Percentiles rank a stretch among this genome's conserved stretches.
phyloP scores from a whole-genome alignment of 164 flowering plant species.

The Magnolia kwangsiensis region DNA sequence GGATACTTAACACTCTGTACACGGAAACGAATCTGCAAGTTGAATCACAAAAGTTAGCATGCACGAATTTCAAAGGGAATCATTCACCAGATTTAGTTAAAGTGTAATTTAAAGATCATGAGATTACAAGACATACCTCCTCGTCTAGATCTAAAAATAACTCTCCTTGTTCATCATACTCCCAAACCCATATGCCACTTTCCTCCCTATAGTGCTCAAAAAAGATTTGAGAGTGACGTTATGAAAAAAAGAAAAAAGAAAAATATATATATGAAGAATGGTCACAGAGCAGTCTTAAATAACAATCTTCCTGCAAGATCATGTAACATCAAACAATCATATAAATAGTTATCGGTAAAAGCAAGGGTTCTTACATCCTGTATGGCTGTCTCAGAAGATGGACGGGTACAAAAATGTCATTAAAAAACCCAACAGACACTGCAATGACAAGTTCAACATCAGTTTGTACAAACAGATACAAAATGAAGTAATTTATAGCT shows the following conservation, averaged over 20 bases:
- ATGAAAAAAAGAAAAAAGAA: not conserved
- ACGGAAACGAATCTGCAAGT: conserved; percentile 67
- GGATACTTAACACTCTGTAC: conserved; percentile 61
- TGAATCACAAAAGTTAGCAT: not conserved
- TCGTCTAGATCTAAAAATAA: conserved; percentile 39
- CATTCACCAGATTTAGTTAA: not conserved
- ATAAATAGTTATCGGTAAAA: not conserved
- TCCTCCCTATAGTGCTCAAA: conserved; percentile 30
- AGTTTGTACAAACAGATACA: conserved; percentile 1
- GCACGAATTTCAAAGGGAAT: not conserved
- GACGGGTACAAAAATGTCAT: conserved; percentile 66
- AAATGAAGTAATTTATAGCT: not conserved
- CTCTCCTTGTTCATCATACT: conserved; percentile 21
- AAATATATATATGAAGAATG: not conserved
- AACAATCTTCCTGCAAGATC: not conserved
- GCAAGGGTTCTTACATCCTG: conserved; percentile 34
- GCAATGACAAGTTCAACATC: conserved; percentile 19
- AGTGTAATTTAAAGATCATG: not conserved
- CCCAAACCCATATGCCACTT: conserved; percentile 58
- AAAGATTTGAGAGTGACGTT: not conserved
- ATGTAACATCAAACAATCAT: too few relatives aligned
- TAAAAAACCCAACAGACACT: conserved; percentile 92
- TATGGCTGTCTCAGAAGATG: conserved; percentile 49
- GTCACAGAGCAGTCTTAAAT: not conserved
- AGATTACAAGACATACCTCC: conserved; percentile 40